Percentiles rank a stretch among this genome's conserved stretches.
phyloP scores from a whole-genome alignment of 2,329 filamentous ascomycete genomes.

The Penicillium sumatraense region DNA sequence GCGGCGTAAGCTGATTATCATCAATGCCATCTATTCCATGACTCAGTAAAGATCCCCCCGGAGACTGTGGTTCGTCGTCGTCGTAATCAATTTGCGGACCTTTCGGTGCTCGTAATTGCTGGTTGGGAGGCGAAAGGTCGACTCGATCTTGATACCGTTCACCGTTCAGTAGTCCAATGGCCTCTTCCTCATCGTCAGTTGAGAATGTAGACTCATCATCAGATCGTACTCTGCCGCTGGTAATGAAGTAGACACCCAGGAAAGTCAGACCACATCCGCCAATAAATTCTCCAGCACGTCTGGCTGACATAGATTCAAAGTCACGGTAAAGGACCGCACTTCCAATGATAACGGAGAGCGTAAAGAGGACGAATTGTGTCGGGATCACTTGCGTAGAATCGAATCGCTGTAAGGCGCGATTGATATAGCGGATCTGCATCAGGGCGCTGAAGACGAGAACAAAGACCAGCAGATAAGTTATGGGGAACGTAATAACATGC shows the following conservation, averaged over 20 bases:
- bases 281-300: slow-evolving; percentile 81
- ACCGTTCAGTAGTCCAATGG: slow-evolving; percentile 44
- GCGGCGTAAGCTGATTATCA: slow-evolving; percentile 39
- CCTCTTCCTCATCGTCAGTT: slow-evolving; percentile 66
- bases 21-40: slow-evolving; percentile 37
- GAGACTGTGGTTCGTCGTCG: slow-evolving; percentile 30
- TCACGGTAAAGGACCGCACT: slow-evolving; percentile 93
- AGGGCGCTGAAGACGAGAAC: slow-evolving; percentile 83
- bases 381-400: slow-evolving; percentile 98
- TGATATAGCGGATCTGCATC: slow-evolving; percentile 97
- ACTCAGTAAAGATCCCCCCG: slow-evolving; percentile 39
- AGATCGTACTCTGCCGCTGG: slow-evolving; percentile 71
- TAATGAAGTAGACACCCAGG: slow-evolving; percentile 95
- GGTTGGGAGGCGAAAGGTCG: slow-evolving; percentile 34
- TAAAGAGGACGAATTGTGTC: slow-evolving; percentile 96
- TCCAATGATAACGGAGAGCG: slow-evolving; percentile 90
- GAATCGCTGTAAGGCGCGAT: slow-evolving; percentile 86
- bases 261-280: slow-evolving; percentile 92
- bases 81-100: slow-evolving; percentile 18
- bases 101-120: slow-evolving; percentile 24
- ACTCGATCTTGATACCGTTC: slow-evolving; percentile 43
- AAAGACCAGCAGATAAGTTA: slow-evolving; percentile 83
- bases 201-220: slow-evolving; percentile 67
- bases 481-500: slow-evolving; percentile 85
- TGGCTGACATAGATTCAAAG: slow-evolving; percentile 78